A percentile compares a stretch with the other conserved stretches of the same genome.
phyloP scores from a whole-genome alignment of 257 asterid species.

The Ocimum tenuiflorum region DNA sequence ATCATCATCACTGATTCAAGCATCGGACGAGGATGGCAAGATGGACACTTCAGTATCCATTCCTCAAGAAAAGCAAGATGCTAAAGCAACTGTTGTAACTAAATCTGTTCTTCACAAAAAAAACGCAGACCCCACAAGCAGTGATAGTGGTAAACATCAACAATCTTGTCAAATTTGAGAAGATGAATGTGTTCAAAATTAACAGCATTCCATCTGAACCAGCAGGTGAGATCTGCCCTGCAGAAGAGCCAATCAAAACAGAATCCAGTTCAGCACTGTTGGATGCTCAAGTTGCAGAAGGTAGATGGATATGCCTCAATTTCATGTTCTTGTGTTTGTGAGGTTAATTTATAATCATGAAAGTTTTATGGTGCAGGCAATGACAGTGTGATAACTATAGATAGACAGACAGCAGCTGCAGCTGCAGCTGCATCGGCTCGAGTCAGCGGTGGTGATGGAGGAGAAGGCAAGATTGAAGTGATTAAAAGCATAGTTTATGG shows the following conservation, averaged over 20 bases:
- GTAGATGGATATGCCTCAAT: no score
- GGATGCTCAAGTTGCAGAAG: no score
- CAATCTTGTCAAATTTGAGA: neutral
- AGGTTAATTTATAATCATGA: no score
- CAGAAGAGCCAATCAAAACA: no score
- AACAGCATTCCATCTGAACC: neutral
- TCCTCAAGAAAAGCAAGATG: conserved; percentile 39
- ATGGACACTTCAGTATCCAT: conserved; percentile 29
- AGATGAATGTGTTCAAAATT: neutral
- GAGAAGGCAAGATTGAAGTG: conserved; percentile 47
- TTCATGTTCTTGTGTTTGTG: no score
- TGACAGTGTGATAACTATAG: no score
- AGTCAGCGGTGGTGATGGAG: conserved; percentile 18
- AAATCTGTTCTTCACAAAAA: conserved; percentile 27
- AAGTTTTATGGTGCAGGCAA: no score
- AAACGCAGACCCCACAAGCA: conserved; percentile 20
- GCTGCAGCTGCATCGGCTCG: conserved; percentile 16
- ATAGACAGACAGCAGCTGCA: no score
- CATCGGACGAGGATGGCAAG: conserved; percentile 26
- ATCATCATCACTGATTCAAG: conserved; percentile 22
- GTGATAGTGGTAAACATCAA: conserved; percentile 23
- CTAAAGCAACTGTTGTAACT: conserved; percentile 24
- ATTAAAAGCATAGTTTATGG: conserved; percentile 74
- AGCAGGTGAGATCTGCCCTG: no score
- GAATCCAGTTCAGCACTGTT: no score